A percentile compares a stretch with the other conserved stretches of the same genome.
Conservation (phyloP, 148 eudicot species). For the Mesembryanthemum crystallinum region DNA sequence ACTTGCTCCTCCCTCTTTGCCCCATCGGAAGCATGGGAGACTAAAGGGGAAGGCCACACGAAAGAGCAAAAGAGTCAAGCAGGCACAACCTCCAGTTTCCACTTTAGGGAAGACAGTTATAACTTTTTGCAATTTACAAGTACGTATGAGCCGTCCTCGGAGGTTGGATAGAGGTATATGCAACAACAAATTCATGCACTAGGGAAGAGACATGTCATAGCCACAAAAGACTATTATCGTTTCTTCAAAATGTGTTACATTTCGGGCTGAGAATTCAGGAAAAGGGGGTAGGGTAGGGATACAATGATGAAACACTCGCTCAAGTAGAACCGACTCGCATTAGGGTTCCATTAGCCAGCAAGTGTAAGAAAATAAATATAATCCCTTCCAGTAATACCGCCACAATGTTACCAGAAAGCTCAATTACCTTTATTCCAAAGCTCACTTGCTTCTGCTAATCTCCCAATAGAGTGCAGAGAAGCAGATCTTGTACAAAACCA, state of each 20-base stretch:
- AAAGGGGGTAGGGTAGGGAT: constrained; percentile 8
- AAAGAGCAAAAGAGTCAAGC: too few species aligned
- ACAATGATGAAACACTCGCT: constrained; percentile 15
- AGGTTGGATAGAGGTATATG: not conserved
- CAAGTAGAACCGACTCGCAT: not conserved
- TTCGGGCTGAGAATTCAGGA: not conserved
- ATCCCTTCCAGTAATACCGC: constrained; percentile 10
- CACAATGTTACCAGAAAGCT: constrained; percentile 7
- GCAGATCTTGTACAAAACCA: constrained; percentile 76
- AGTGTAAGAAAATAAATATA: constrained; percentile 10
- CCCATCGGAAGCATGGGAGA: not conserved
- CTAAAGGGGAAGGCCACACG: constrained; percentile 1
- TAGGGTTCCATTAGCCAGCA: constrained; percentile 3
- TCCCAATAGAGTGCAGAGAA: constrained; percentile 59
- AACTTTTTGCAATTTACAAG: constrained; percentile 19
- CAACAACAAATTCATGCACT: not conserved
- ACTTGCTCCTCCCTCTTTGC: not conserved
- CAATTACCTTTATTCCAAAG: constrained; percentile 26
- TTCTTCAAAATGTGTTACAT: constrained; percentile 25
- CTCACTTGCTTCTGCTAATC: constrained; percentile 38
- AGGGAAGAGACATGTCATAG: constrained; percentile 11
- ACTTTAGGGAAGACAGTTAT: not conserved
- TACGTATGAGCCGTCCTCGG: not conserved
- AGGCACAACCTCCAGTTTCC: constrained; percentile 15
- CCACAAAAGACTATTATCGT: constrained; percentile 9